A percentile compares a stretch with the other conserved stretches of the same genome.
phyloP scores from a whole-genome alignment of 257 asterid species.

The Ajuga chamaepitys region DNA sequence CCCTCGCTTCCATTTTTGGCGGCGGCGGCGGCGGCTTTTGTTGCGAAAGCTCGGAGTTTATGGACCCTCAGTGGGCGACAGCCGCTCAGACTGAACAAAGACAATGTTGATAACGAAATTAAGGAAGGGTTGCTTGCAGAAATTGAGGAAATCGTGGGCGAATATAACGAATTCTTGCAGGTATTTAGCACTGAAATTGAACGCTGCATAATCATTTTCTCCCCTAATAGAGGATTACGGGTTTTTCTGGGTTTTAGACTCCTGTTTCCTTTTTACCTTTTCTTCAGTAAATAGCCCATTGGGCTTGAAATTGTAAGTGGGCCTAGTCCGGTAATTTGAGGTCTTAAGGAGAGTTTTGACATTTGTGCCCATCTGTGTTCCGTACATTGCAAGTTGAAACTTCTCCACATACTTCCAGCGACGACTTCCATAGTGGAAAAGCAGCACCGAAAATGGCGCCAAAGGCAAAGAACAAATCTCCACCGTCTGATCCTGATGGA shows the following conservation, averaged over 20 bases:
- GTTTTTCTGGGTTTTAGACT: constrained; percentile 20
- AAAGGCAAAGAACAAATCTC: constrained; percentile 50
- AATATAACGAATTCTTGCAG: constrained; percentile 28
- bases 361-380: background rate
- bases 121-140: constrained; percentile 16
- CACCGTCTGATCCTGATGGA: constrained; percentile 75
- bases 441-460: constrained; percentile 57
- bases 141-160: constrained; percentile 19
- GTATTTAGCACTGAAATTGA: constrained; percentile 36
- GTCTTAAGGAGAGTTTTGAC: too few species aligned
- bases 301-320: too few species aligned
- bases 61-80: constrained; percentile 22
- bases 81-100: constrained; percentile 13
- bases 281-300: too few species aligned
- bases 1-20: constrained; percentile 22
- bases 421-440: background rate
- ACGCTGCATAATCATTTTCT: constrained; percentile 40
- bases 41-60: constrained; percentile 37
- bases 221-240: constrained; percentile 14
- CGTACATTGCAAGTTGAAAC: background rate
- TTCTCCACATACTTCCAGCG: background rate
- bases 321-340: too few species aligned
- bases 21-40: constrained; percentile 32
- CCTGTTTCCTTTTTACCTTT: too few species aligned
- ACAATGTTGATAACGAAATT: constrained; percentile 9